A percentile compares a stretch with the other conserved stretches of the same genome.
phyloP scores from a whole-genome alignment of 2,329 filamentous ascomycete genomes.

The Botrytis cinerea region DNA sequence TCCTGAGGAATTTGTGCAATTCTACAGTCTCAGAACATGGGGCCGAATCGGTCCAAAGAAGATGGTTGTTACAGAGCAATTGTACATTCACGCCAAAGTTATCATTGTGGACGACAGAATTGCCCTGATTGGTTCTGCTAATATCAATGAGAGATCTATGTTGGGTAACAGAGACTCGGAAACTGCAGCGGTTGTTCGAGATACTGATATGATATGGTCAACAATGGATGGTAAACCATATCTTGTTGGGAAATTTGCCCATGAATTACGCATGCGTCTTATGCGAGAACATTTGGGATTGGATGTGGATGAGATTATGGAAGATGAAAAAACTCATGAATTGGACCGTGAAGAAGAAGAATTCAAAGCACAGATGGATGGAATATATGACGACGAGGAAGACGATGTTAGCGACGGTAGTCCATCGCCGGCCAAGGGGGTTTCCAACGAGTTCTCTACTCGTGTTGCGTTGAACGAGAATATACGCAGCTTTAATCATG shows the following conservation, averaged over 20 bases:
- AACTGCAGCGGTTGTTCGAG: slow-evolving; percentile 83
- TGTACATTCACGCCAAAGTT: slow-evolving; percentile 97
- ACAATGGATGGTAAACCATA: slow-evolving; percentile 90
- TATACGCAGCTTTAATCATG: slow-evolving; percentile 72
- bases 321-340: slow-evolving; percentile 72
- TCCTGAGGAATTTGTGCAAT: slow-evolving; percentile 92
- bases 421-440: slow-evolving; percentile 33
- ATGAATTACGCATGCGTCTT: slow-evolving; percentile 86
- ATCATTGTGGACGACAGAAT: slow-evolving; percentile 95
- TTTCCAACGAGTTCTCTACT: slow-evolving; percentile 55
- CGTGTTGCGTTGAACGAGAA: slow-evolving; percentile 52
- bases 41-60: slow-evolving; percentile 84
- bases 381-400: slow-evolving; percentile 58
- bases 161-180: slow-evolving; percentile 90
- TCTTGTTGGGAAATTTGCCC: slow-evolving; percentile 86
- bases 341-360: slow-evolving; percentile 55
- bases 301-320: slow-evolving; percentile 87
- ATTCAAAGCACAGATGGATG: slow-evolving; percentile 62
- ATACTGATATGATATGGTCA: slow-evolving; percentile 90
- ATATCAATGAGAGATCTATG: slow-evolving; percentile 98
- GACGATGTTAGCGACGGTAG: slow-evolving; percentile 25
- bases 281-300: slow-evolving; percentile 98
- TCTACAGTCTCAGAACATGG: slow-evolving; percentile 91
- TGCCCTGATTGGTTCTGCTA: slow-evolving; percentile 93
- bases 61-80: slow-evolving; percentile 85